These are phyloP conservation scores for Irpex sp. DNA, from an alignment of 1,284 basidiomycete species.

Conservation along the genomic window DNA sequence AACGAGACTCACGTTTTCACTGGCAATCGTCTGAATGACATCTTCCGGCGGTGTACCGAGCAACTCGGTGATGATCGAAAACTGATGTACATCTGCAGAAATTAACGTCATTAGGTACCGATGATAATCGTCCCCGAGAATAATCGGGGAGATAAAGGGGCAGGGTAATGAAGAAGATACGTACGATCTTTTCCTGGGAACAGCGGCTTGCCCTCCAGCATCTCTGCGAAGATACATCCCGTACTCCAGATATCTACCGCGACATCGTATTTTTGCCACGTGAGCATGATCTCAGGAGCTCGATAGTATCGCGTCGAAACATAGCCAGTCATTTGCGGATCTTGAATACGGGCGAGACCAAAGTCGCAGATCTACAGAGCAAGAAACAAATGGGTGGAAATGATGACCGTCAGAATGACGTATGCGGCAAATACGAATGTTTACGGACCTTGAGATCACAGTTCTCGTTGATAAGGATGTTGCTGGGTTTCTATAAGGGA, in stretches of 20 bases:
- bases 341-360: constrained; percentile 93
- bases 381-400: constrained; percentile 2
- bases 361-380: constrained; percentile 90
- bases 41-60: constrained; percentile 98
- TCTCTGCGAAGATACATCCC: constrained; percentile 99
- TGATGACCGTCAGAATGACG: constrained; percentile 3
- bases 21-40: constrained; percentile 98
- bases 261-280: constrained; percentile 99
- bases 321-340: constrained; percentile 99
- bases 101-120: constrained; percentile 1
- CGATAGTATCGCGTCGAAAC: constrained; percentile 99
- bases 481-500: constrained; percentile 86
- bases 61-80: constrained; percentile 99
- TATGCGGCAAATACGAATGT: constrained; percentile 9
- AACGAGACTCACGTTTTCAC: constrained; percentile 79
- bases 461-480: constrained; percentile 99
- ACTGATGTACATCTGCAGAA: constrained; percentile 92
- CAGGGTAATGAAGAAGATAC: constrained; percentile 29
- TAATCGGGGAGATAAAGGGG: not conserved
- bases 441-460: constrained; percentile 84
- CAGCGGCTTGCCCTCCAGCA: constrained; percentile 97
- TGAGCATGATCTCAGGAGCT: constrained; percentile 99
- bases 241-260: constrained; percentile 99
- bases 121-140: no score
- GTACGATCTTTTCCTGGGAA: constrained; percentile 98